phyloP scores from a whole-genome alignment of 1,139 yeast species.

The Pichia sp. region DNA sequence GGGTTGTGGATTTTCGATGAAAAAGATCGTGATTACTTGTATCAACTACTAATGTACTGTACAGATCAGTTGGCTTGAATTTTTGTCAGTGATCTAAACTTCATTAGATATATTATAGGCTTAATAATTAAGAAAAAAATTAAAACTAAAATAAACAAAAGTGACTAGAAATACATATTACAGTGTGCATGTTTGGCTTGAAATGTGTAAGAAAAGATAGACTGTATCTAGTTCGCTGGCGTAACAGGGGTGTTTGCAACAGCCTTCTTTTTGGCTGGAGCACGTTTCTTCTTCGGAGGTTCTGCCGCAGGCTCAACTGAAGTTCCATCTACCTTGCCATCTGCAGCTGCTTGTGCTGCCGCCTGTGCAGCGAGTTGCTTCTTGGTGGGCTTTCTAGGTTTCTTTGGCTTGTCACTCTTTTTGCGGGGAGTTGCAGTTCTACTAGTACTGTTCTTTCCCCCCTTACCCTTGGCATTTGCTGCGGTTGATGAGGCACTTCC shows the following conservation, averaged over 20 bases:
- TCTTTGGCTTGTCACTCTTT: constrained; percentile 28
- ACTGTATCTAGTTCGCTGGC: constrained; percentile 1
- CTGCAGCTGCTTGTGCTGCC: constrained; percentile 21
- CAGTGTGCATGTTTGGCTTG: neutral
- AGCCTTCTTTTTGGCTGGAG: constrained; percentile 26
- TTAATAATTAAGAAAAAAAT: neutral
- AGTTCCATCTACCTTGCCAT: constrained; percentile 12
- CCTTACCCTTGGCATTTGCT: constrained; percentile 11
- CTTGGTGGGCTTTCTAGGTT: constrained; percentile 32
- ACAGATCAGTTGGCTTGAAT: constrained; percentile 33
- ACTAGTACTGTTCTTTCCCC: constrained; percentile 17
- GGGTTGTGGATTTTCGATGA: constrained; percentile 89
- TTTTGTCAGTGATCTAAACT: neutral
- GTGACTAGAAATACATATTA: neutral
- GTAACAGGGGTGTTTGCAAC: neutral
- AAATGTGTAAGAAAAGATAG: neutral
- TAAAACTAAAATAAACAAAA: neutral
- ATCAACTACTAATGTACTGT: constrained; percentile 53
- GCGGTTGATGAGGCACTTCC: constrained; percentile 11
- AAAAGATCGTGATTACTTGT: constrained; percentile 63
- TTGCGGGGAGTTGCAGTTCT: constrained; percentile 15
- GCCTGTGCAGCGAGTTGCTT: constrained; percentile 33
- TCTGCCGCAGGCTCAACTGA: constrained; percentile 20
- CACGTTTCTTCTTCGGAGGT: constrained; percentile 30
- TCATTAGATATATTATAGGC: neutral